Percentiles rank a stretch among this genome's conserved stretches.
phyloP scores from a whole-genome alignment of 257 asterid genomes.

The Penstemon barbatus region DNA sequence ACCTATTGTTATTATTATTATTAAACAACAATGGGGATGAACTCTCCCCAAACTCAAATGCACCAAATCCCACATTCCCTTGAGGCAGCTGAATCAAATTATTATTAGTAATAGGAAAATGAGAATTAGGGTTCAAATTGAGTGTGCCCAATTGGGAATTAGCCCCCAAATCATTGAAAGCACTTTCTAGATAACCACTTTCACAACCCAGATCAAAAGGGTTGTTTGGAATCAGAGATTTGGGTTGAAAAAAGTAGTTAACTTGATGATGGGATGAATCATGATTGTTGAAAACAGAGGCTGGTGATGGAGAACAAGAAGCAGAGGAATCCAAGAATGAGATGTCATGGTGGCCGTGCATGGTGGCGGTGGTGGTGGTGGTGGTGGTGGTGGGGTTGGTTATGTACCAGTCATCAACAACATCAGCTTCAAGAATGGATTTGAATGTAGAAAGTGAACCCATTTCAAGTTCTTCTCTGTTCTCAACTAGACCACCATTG shows the following conservation, averaged over 20 bases:
- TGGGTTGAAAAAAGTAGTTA: conserved; percentile 51
- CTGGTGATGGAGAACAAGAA: conserved; percentile 78
- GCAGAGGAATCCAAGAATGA: conserved; percentile 75
- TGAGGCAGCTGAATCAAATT: conserved; percentile 44
- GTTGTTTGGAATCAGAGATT: conserved; percentile 35
- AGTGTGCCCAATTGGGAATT: conserved; percentile 40
- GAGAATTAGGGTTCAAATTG: conserved; percentile 39
- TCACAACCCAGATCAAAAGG: conserved; percentile 60
- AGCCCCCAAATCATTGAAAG: conserved; percentile 43
- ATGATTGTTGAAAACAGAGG: conserved; percentile 54
- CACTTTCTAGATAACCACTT: conserved; percentile 59
- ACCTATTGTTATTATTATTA: conserved; percentile 33
- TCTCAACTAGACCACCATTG: conserved; percentile 26
- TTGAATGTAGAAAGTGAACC: conserved; percentile 61
- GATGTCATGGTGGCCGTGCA: conserved; percentile 49
- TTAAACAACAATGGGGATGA: conserved; percentile 44
- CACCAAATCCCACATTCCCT: conserved; percentile 42
- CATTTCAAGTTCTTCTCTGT: conserved; percentile 53
- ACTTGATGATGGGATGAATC: conserved; percentile 56
- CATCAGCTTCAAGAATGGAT: conserved; percentile 73
- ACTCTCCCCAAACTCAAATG: conserved; percentile 40
- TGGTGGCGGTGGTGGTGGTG: conserved; percentile 31
- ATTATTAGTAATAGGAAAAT: conserved; percentile 27
- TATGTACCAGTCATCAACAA: conserved; percentile 64
- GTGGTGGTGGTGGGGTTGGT: conserved; percentile 17